Base-by-base conservation (phyloP, 441 rosid species). In the Croton setiger region DNA sequence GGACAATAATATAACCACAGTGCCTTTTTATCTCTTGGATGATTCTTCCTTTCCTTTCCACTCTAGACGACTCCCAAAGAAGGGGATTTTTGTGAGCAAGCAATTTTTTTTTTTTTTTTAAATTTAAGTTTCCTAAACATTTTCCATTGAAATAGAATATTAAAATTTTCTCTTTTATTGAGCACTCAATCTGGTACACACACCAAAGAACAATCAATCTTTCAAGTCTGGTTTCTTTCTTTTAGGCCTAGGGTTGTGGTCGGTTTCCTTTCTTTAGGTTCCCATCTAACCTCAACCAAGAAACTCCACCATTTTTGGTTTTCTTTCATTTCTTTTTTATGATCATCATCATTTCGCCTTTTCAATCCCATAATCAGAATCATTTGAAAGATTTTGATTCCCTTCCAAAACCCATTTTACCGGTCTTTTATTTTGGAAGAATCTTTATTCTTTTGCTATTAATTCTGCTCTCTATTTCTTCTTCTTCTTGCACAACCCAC, bases 371-470 rank as follows among this genome's bases (percentile, higher is more conserved):
- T 54, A 67, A 27, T 49, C 63, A 69, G 44, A 63, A 68, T 49
- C 79, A 48, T 39, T 74, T 64, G 53, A 67, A 23, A 55, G 82
- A 70, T 80, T 81, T 84, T 63, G 87, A 80, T 83, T 76, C 89
- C 79, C 54, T 21, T 57, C 76, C 68, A 18, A 60, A 47, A 47
- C 13, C 63, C 61, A 51, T 52, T 60, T 71, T 62, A 58, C 3
- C 70, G 59, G 27, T 67, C 66, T 62, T 60, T 72, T 51, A 60
- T 75, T 65, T n/a, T 8, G n/a, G 61, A 35, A 67, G 81, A 78
- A 79, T 76, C 83, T 76, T 79, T 82, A 20, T 59, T 48, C 17
- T 67, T 3, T 43, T 74, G 0, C 45, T 76, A 37, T 66, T 77
- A 59, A 41, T 72, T 60, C 1, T 75, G 13, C 35, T 49, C 74